phyloP scores from a whole-genome alignment of 352 stramenopile genomes.

The Aphanomyces astaci region DNA sequence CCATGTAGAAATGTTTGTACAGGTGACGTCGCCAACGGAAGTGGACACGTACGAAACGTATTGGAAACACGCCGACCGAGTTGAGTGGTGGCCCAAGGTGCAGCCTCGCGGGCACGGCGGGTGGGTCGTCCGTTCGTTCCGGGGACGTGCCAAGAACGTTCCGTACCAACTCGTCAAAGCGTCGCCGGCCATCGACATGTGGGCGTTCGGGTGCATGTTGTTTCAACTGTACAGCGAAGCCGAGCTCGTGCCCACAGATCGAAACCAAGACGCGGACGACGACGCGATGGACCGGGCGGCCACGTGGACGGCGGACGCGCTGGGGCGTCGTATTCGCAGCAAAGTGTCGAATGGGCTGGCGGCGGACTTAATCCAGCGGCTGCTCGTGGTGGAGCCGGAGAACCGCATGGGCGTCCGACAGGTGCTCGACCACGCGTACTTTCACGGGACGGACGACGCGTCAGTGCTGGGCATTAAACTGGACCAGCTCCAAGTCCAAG shows the following conservation, averaged over 20 bases:
- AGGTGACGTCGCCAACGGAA: not conserved
- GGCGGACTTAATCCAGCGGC: slow-evolving; percentile 13
- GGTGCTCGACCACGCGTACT: slow-evolving; percentile 20
- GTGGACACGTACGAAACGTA: slow-evolving; percentile 1
- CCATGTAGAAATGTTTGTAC: slow-evolving; percentile 11
- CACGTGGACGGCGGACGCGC: slow-evolving; percentile 17
- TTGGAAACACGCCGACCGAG: not conserved
- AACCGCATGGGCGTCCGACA: not conserved
- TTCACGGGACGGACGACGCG: not conserved
- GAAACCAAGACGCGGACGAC: slow-evolving; percentile 2
- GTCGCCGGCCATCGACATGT: slow-evolving; percentile 22
- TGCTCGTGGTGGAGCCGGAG: slow-evolving; percentile 12
- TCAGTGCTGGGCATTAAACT: too few species aligned
- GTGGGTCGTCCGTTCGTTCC: not conserved
- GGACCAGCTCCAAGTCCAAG: too few species aligned
- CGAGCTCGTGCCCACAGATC: not conserved
- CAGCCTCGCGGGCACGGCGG: not conserved
- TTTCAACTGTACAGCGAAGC: slow-evolving; percentile 18
- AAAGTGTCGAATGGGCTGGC: slow-evolving; percentile 10
- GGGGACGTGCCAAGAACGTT: not conserved
- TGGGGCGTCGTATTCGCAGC: not conserved
- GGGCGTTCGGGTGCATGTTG: slow-evolving; percentile 24
- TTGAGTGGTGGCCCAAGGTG: not conserved
- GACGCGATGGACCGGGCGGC: not conserved
- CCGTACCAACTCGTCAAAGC: slow-evolving; percentile 10